Conservation (phyloP, 1,284 basidiomycete species). For the Trichosporon sp. region DNA sequence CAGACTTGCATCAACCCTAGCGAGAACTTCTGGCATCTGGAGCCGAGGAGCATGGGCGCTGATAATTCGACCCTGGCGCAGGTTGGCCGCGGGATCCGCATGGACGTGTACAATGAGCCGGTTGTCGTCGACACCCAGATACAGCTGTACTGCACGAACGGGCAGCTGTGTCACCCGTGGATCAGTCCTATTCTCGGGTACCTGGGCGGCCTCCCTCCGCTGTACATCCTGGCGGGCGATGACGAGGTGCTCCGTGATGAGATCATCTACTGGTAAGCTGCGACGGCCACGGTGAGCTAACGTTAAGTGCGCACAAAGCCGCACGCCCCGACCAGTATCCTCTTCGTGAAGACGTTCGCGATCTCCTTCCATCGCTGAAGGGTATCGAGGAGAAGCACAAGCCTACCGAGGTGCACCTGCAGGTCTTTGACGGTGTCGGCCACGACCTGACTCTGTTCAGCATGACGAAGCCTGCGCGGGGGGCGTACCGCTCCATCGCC, state of each 20-base stretch:
- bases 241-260: slow-evolving; percentile 91
- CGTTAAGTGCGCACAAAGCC: slow-evolving; percentile 81
- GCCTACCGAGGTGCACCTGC: slow-evolving; percentile 85
- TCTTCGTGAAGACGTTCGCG: slow-evolving; percentile 58
- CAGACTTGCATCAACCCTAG: slow-evolving; percentile 35
- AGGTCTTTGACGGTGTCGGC: slow-evolving; percentile 58
- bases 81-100: slow-evolving; percentile 28
- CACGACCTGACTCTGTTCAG: slow-evolving; percentile 69
- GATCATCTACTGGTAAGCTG: slow-evolving; percentile 73
- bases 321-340: slow-evolving; percentile 74
- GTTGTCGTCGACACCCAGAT: slow-evolving; percentile 58
- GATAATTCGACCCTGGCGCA: slow-evolving; percentile 31
- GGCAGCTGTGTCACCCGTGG: slow-evolving; percentile 74
- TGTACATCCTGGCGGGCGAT: slow-evolving; percentile 80
- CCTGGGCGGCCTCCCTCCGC: slow-evolving; percentile 83
- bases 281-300: slow-evolving; percentile 7
- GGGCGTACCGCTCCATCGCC: slow-evolving; percentile 45
- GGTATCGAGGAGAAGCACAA: slow-evolving; percentile 61
- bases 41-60: background rate
- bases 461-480: slow-evolving; percentile 63
- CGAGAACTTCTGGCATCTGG: slow-evolving; percentile 15
- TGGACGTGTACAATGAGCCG: slow-evolving; percentile 27
- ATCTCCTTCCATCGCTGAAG: slow-evolving; percentile 62
- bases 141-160: slow-evolving; percentile 85
- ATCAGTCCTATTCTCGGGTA: slow-evolving; percentile 79